Base-by-base conservation (phyloP, 1,284 basidiomycete species). In the Chalciporus sp. region DNA sequence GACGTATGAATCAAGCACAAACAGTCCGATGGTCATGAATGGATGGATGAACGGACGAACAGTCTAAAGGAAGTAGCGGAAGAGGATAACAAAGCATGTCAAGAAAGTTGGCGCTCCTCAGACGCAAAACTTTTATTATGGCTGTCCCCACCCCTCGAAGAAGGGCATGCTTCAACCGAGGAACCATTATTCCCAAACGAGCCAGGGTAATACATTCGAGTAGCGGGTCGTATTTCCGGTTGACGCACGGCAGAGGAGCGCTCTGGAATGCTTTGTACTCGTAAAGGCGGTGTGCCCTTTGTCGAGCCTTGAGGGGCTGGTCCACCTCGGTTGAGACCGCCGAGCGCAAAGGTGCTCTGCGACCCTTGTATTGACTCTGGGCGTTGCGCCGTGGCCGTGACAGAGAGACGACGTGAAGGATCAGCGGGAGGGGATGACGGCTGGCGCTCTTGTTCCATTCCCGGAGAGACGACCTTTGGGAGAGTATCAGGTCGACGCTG, bases 361-460 rank as follows among this genome's bases (percentile, higher is more conserved):
- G 58, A 55, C 23, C 61, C 61, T 42, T 66, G 68, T 70, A 23
- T 68, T 61, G 43, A 69, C 28, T 84, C 83, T 48, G 81, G 65
- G 33, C 83, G 76, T 26, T 72, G 74, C 2, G 76, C 75, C 23
- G 49, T 20, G 12, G 39, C 39, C 27, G 81, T 80, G 31, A 80
- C 65, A 0, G 81, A 82, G 42, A 76, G 67, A 10, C 81, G 72
- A 46, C 80, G 72, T 16, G 67, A 60, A 11, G 75, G 63, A 48
- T 83, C 80, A 52, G 83, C 76, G 11, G 66, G 60, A 11, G 74
- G 75, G 7, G 77, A 76, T 27, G 61, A 71, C 26, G 50, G 40
- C 2, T 44, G 55, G 23, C 58, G 68, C 27, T 72, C 67, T 23
- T 55, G 68, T 31, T 71, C 70, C 37, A 57, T 39, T 23, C 58